These are phyloP conservation scores for Ogataea thermomethanolica DNA, from an alignment of 805 yeast genomes.

Conservation along the genomic window DNA sequence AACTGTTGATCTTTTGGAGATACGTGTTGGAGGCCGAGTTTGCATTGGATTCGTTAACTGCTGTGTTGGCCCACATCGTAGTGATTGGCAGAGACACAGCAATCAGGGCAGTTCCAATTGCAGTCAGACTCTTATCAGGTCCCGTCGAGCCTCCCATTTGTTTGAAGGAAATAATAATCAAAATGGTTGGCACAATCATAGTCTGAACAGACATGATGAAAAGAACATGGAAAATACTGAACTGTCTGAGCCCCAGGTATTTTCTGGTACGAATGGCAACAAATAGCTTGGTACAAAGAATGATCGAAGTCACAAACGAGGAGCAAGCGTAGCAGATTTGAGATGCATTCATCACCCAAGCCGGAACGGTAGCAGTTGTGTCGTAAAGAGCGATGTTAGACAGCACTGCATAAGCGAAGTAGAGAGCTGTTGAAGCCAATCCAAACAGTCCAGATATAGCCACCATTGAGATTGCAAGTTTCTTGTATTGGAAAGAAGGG, in stretches of 20 bases:
- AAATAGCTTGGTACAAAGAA: conserved; percentile 61
- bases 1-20: conserved; percentile 17
- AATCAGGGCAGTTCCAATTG: conserved; percentile 58
- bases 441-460: conserved; percentile 43
- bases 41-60: conserved; percentile 47
- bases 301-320: conserved; percentile 55
- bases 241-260: conserved; percentile 73
- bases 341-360: conserved; percentile 49
- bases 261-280: conserved; percentile 72
- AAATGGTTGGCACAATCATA: conserved; percentile 69
- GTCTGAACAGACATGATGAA: conserved; percentile 81
- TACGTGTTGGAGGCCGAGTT: conserved; percentile 33
- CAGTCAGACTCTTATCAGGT: conserved; percentile 37
- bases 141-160: conserved; percentile 33
- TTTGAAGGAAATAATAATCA: conserved; percentile 52
- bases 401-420: conserved; percentile 49
- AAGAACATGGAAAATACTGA: conserved; percentile 76
- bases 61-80: conserved; percentile 82
- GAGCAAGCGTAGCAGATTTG: conserved; percentile 66
- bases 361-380: conserved; percentile 18
- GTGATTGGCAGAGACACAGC: conserved; percentile 77
- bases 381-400: conserved; percentile 36
- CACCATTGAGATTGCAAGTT: conserved; percentile 39
- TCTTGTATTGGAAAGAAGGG: conserved; percentile 40
- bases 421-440: conserved; percentile 53